Conservation (phyloP, 2,329 filamentous ascomycete genomes). For the Penicillium sclerotiorum region DNA sequence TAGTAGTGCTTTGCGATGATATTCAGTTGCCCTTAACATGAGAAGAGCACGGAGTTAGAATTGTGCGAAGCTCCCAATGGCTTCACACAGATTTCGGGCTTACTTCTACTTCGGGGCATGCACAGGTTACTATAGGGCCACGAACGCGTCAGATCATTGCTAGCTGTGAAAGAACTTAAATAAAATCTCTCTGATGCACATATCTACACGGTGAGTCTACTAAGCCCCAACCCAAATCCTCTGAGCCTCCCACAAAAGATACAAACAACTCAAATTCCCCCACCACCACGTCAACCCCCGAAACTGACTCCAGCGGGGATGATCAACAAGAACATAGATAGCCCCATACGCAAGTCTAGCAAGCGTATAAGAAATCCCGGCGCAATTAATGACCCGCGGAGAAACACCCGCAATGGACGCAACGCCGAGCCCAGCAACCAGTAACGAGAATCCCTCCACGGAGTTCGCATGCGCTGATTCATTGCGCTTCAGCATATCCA, state of each 20-base stretch:
- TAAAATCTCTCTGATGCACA: too few relatives aligned
- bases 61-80: too few relatives aligned
- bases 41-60: too few relatives aligned
- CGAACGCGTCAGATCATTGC: too few relatives aligned
- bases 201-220: background rate
- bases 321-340: slow-evolving; percentile 46
- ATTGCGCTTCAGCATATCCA: slow-evolving; percentile 48
- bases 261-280: slow-evolving; percentile 47
- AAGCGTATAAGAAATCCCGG: slow-evolving; percentile 44
- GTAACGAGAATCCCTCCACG: slow-evolving; percentile 38
- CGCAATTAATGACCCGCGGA: slow-evolving; percentile 38
- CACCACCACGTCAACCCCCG: slow-evolving; percentile 48
- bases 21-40: too few relatives aligned
- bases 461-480: slow-evolving; percentile 53
- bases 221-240: background rate
- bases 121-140: too few relatives aligned
- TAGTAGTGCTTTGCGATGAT: too few relatives aligned
- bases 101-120: too few relatives aligned
- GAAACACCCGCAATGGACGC: slow-evolving; percentile 46
- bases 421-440: slow-evolving; percentile 39
- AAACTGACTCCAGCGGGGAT: slow-evolving; percentile 36
- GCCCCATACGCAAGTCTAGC: slow-evolving; percentile 45
- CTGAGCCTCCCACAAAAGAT: slow-evolving; percentile 35
- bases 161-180: too few relatives aligned
- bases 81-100: too few relatives aligned